Evolutionary conservation across 768 basidiomycete genomes (phyloP), one percentile per base, ranked within the genome.

Genomic region (Galerina marginata): DNA sequence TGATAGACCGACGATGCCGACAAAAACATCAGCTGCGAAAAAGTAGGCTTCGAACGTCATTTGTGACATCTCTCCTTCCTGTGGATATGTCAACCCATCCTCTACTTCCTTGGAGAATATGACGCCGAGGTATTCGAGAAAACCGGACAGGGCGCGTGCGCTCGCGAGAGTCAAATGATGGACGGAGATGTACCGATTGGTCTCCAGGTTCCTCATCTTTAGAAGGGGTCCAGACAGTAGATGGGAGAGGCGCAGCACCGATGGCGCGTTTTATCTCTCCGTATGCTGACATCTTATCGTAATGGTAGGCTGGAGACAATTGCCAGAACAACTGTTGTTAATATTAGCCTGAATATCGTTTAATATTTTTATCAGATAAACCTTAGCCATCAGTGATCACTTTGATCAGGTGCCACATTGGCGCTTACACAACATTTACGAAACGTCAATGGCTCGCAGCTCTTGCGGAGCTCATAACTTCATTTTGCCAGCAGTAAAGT

Each of bases 21-120:
- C 71, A 65, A 95, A 81, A 2, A 91, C 88, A 65, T 92, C 91
- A 20, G 83, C 89, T 0, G 86, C 83, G 66, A 92, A 92, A 74
- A 90, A 95, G 72, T 93, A 94, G 10, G 80, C 77, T 59, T 81
- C 83, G 74, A 95, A 97, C 2, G 80, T 75, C 36, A 82, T 74
- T 23, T 80, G 78, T 6, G 77, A 75, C 54, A 81, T 77, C 15
- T 81, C 75, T 42, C 81, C 82, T 73, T 94, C 91, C 74, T 96
- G 95, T 0, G 95, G 94, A 73, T 96, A 96, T 7, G 95, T 93
- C 62, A 77, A 67, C 1, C 95, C 95, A 47, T 83, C 83, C 57
- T 87, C 88, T 11, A 96, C 79, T 66, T 91, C 92, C 54, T 80
- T 78, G n/a, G 85, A 83, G 72, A 96, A 96, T 25, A 86, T 76